Percentiles rank a stretch among this genome's conserved stretches.
Evolutionary conservation across 2,329 filamentous ascomycete genomes (phyloP).

Genomic region (Epichloe sibirici): DNA sequence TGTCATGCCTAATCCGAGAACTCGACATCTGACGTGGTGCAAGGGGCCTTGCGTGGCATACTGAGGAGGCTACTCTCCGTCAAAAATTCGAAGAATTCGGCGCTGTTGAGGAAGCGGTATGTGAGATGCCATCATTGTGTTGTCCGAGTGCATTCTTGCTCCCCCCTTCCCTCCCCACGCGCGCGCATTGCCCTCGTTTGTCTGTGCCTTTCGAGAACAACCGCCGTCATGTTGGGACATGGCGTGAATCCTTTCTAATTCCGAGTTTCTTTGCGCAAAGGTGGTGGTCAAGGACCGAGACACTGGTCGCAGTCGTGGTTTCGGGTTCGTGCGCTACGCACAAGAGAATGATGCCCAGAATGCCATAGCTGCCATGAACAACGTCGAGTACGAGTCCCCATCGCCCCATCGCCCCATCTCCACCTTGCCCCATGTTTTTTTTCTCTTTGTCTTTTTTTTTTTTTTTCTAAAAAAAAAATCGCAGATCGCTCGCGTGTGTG

Average conservation of each 20-base stretch:
- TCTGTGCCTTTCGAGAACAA: background rate
- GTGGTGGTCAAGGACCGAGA: slow-evolving; percentile 97
- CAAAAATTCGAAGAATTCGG: slow-evolving; percentile 91
- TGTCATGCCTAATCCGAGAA: background rate
- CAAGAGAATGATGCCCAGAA: slow-evolving; percentile 64
- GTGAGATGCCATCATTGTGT: slow-evolving; percentile 26
- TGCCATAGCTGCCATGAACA: slow-evolving; percentile 73
- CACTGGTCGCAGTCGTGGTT: slow-evolving; percentile 90
- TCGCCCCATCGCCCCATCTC: slow-evolving; percentile 10
- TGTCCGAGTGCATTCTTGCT: background rate
- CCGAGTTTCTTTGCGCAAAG: slow-evolving; percentile 32
- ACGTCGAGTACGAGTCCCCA: slow-evolving; percentile 59
- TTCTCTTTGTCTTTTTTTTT: background rate
- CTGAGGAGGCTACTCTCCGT: slow-evolving; percentile 75
- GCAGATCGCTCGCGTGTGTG: background rate
- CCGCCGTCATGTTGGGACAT: background rate
- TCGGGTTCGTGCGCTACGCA: slow-evolving; percentile 87
- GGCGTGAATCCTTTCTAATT: slow-evolving; percentile 12
- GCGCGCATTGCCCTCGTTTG: background rate
- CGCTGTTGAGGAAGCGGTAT: slow-evolving; percentile 84
- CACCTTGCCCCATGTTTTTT: slow-evolving; percentile 6
- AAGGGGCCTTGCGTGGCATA: slow-evolving; percentile 97
- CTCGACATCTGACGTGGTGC: slow-evolving; percentile 10
- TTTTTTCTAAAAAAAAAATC: background rate
- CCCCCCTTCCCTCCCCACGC: background rate